Conservation (phyloP, 257 asterid species). For the Gardenia jasminoides region DNA sequence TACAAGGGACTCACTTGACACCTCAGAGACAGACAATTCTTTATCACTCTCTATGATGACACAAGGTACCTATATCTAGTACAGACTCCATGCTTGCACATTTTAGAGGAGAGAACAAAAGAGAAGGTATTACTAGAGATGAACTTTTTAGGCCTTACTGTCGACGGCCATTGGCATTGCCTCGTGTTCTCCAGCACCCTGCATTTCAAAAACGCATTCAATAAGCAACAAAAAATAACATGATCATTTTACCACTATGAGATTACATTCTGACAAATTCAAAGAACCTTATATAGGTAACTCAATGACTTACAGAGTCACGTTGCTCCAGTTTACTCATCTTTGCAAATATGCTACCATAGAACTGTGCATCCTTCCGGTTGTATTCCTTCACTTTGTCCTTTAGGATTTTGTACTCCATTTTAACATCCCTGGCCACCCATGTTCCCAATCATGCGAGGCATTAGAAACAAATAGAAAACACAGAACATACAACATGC, state of each 20-base stretch:
- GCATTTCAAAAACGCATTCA: slow-evolving; percentile 17
- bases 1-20: not conserved
- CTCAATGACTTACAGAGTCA: slow-evolving; percentile 30
- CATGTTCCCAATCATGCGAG: slow-evolving; percentile 3
- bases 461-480: not conserved
- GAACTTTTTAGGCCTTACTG: slow-evolving; percentile 41
- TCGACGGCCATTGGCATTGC: slow-evolving; percentile 27
- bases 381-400: slow-evolving; percentile 53
- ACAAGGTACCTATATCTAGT: not conserved
- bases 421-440: slow-evolving; percentile 53
- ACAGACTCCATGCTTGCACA: not conserved
- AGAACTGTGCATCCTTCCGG: slow-evolving; percentile 58
- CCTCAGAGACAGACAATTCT: not conserved
- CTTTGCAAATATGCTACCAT: slow-evolving; percentile 51
- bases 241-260: not conserved
- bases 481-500: not conserved
- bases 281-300: not conserved
- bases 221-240: not conserved
- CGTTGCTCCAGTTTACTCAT: slow-evolving; percentile 42
- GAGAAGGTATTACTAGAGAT: not conserved
- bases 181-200: slow-evolving; percentile 34
- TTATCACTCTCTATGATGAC: not conserved
- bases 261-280: not conserved
- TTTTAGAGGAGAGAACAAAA: too few relatives aligned
- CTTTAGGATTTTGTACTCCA: slow-evolving; percentile 48